Conservation (phyloP, 306 rosid species). For the Acmispon strigosus region DNA sequence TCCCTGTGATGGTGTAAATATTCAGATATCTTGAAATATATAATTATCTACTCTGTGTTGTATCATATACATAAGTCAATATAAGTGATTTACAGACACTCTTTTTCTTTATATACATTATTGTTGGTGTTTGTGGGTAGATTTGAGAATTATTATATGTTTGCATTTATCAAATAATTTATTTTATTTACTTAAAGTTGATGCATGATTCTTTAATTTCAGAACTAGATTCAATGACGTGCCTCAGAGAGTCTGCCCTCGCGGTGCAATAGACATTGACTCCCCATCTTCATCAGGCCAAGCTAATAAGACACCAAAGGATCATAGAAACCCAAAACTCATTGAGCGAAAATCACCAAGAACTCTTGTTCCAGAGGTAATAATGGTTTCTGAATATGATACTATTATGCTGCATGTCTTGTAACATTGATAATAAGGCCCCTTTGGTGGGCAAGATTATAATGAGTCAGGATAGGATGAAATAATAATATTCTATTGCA, state of each 20-base stretch:
- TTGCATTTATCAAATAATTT: not conserved
- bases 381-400: not conserved
- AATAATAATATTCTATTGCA: too few relatives aligned
- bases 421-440: too few relatives aligned
- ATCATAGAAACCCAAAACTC: conserved; percentile 69
- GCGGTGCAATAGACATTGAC: conserved; percentile 42
- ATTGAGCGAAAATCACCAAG: conserved; percentile 64
- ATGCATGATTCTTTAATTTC: conserved; percentile 12
- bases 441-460: too few relatives aligned
- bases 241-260: conserved; percentile 60
- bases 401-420: too few relatives aligned
- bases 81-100: too few relatives aligned
- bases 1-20: too few relatives aligned
- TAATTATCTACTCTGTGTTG: too few relatives aligned
- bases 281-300: conserved; percentile 45
- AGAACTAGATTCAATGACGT: conserved; percentile 59
- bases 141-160: not conserved
- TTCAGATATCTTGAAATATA: too few relatives aligned
- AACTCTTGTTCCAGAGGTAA: conserved; percentile 66
- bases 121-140: conserved; percentile 8
- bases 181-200: not conserved
- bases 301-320: conserved; percentile 44
- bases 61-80: too few relatives aligned
- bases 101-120: not conserved
- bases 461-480: too few relatives aligned